Percentiles rank a stretch among this genome's conserved stretches.
Conservation (phyloP, 1,284 basidiomycete species). For the Tremellales sp. region DNA sequence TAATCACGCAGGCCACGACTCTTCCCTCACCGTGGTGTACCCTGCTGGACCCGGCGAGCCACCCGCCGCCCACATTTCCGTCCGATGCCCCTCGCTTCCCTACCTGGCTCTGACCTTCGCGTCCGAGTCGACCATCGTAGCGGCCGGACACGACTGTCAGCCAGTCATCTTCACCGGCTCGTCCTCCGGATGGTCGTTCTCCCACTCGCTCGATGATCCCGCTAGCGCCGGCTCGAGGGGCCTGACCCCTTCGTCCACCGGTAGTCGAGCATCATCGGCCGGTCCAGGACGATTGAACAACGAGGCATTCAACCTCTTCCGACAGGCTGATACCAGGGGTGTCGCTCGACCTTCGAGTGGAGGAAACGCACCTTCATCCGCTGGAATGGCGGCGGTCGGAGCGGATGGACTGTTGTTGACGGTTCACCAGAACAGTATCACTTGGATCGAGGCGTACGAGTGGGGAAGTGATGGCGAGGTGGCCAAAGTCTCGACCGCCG, state of each 20-base stretch:
- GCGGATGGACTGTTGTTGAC: conserved; percentile 67
- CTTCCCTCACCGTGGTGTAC: conserved; percentile 82
- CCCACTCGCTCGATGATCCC: conserved; percentile 77
- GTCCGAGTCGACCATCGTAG: conserved; percentile 72
- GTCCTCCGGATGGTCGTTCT: conserved; percentile 65
- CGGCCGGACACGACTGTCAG: conserved; percentile 97
- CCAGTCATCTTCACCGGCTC: conserved; percentile 79
- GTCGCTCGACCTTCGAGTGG: conserved; percentile 51
- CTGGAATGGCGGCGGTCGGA: conserved; percentile 33
- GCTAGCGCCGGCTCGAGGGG: conserved; percentile 48
- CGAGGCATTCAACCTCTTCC: conserved; percentile 93
- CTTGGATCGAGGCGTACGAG: conserved; percentile 75
- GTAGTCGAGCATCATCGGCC: conserved; percentile 44
- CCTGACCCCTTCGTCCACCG: conserved; percentile 38
- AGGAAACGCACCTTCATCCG: conserved; percentile 38
- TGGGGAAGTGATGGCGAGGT: conserved; percentile 60
- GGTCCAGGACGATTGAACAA: conserved; percentile 76
- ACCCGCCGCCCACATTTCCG: conserved; percentile 58
- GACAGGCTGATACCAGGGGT: conserved; percentile 85
- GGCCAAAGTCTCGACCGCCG: conserved; percentile 79
- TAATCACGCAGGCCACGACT: conserved; percentile 70
- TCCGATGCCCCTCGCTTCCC: conserved; percentile 73
- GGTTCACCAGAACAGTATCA: conserved; percentile 98
- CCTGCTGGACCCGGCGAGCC: conserved; percentile 59
- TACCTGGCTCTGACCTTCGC: conserved; percentile 80